phyloP scores from a whole-genome alignment of 2,329 filamentous ascomycete genomes.

The Penicillium griseofulvum region DNA sequence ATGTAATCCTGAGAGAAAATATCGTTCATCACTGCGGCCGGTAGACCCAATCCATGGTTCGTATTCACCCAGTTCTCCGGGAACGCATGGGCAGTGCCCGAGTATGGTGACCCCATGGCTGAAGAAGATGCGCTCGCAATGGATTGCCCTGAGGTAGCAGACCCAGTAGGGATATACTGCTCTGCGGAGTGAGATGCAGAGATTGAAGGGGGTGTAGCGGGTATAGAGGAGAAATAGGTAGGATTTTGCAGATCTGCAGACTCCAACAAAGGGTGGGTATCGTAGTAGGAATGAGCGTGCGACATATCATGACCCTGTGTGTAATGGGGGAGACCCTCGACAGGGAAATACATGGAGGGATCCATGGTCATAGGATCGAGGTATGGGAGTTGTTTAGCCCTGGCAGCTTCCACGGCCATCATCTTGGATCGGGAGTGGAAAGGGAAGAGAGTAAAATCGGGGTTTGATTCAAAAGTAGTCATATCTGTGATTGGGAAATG shows the following conservation, averaged over 20 bases:
- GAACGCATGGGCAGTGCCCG: slow-evolving; percentile 57
- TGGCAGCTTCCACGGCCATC: slow-evolving; percentile 33
- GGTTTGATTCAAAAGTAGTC: slow-evolving; percentile 8
- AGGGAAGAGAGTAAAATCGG: slow-evolving; percentile 17
- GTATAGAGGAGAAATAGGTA: slow-evolving; percentile 28
- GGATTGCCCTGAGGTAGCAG: slow-evolving; percentile 60
- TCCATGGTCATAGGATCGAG: slow-evolving; percentile 36
- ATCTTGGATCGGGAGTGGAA: slow-evolving; percentile 21
- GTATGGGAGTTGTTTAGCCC: slow-evolving; percentile 30
- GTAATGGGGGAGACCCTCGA: slow-evolving; percentile 26
- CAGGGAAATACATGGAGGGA: slow-evolving; percentile 32
- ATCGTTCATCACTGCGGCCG: slow-evolving; percentile 62
- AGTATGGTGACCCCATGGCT: slow-evolving; percentile 65
- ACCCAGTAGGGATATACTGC: slow-evolving; percentile 57
- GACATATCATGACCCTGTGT: slow-evolving; percentile 21
- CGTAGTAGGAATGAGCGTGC: slow-evolving; percentile 29
- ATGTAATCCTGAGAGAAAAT: slow-evolving; percentile 55
- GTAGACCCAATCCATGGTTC: slow-evolving; percentile 57
- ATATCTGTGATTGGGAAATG: slow-evolving; percentile 1
- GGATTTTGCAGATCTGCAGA: slow-evolving; percentile 27
- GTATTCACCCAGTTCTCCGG: slow-evolving; percentile 59
- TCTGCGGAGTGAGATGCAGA: slow-evolving; percentile 33
- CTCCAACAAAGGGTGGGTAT: slow-evolving; percentile 28
- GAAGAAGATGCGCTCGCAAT: slow-evolving; percentile 60
- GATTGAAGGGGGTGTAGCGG: slow-evolving; percentile 35